Evolutionary conservation across 1,284 basidiomycete species (phyloP).

Genomic region (Meira nashicola): DNA sequence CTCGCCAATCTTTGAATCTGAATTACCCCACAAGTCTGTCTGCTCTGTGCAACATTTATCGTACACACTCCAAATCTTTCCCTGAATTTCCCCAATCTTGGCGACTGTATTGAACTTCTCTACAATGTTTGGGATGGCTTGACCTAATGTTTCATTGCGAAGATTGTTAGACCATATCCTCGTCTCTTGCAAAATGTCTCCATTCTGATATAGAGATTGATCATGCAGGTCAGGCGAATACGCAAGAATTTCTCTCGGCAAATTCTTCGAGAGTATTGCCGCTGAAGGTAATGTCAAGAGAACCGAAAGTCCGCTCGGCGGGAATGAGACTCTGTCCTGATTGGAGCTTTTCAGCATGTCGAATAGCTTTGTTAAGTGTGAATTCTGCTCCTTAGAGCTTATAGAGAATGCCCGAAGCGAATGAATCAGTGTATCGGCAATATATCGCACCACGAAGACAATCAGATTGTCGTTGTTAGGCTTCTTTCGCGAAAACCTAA

Average conservation of each 20-base stretch:
- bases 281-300: constrained; percentile 2
- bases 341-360: background rate
- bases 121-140: background rate
- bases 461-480: background rate
- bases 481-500: background rate
- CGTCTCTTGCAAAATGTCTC: background rate
- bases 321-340: background rate
- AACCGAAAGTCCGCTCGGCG: background rate
- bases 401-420: constrained; percentile 1
- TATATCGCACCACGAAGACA: background rate
- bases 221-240: background rate
- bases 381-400: background rate
- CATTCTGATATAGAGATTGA: background rate
- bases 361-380: background rate
- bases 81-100: constrained; percentile 1
- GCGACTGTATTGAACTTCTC: background rate
- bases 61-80: background rate
- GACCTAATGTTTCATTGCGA: background rate
- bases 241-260: background rate
- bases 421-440: constrained; percentile 6
- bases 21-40: background rate
- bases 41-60: constrained; percentile 1
- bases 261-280: background rate
- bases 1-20: background rate
- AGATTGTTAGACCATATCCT: background rate